Percentiles rank a stretch among this genome's conserved stretches.
These are phyloP conservation scores for Phytophthora crassamura DNA, from an alignment of 352 stramenopile species.

Conservation along the genomic window DNA sequence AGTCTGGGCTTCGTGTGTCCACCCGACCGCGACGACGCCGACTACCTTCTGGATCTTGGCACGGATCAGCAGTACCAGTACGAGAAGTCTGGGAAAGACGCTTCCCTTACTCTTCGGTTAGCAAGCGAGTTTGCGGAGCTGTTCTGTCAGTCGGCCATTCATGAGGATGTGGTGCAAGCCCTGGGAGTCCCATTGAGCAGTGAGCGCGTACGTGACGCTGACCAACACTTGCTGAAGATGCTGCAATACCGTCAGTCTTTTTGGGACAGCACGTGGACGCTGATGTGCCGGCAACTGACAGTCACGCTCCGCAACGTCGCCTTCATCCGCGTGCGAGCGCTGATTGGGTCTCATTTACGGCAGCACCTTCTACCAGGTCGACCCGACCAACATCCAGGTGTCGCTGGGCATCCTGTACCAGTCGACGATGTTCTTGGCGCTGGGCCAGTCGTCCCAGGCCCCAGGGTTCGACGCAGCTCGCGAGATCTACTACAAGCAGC, in stretches of 20 bases:
- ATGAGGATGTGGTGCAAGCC: conserved; percentile 57
- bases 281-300: conserved; percentile 45
- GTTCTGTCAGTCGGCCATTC: conserved; percentile 32
- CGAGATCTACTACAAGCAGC: conserved; percentile 78
- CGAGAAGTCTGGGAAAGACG: conserved; percentile 16
- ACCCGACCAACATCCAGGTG: conserved; percentile 26
- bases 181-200: conserved; percentile 40
- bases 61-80: conserved; percentile 33
- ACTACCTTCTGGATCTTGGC: conserved; percentile 30
- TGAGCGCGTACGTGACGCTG: conserved; percentile 10
- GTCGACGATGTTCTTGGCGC: conserved; percentile 62
- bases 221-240: conserved; percentile 62
- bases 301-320: conserved; percentile 42
- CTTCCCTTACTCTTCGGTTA: conserved; percentile 8
- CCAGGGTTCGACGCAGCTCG: conserved; percentile 62
- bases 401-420: conserved; percentile 73
- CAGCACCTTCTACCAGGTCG: conserved; percentile 38
- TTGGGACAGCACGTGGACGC: conserved; percentile 49
- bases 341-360: conserved; percentile 42
- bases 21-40: conserved; percentile 23
- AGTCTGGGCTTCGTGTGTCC: conserved; percentile 31
- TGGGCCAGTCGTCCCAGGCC: conserved; percentile 65
- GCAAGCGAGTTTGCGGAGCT: conserved; percentile 21
- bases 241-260: conserved; percentile 46
- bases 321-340: conserved; percentile 26